Percentiles rank a stretch among this genome's conserved stretches.
These are phyloP conservation scores for Falciphora oryzae DNA, from an alignment of 2,329 filamentous ascomycete genomes.

Conservation along the genomic window DNA sequence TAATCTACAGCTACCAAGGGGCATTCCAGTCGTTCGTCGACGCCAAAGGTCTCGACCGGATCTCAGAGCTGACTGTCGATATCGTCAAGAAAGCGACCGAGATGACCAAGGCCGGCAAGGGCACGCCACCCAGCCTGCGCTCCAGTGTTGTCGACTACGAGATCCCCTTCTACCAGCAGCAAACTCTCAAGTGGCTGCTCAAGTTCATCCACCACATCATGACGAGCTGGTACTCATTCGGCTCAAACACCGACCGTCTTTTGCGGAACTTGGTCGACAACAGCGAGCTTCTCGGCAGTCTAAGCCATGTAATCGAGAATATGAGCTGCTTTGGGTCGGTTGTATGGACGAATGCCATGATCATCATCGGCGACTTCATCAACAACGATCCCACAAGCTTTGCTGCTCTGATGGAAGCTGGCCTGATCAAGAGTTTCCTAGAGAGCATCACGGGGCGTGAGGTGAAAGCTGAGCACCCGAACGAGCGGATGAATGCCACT, in stretches of 20 bases:
- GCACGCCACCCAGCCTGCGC: conserved; percentile 62
- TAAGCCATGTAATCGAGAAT: conserved; percentile 78
- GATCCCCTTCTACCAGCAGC: conserved; percentile 88
- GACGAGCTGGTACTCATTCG: conserved; percentile 61
- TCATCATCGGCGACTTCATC: conserved; percentile 90
- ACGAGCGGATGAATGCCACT: conserved; percentile 13
- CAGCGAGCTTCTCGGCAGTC: conserved; percentile 70
- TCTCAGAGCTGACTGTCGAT: conserved; percentile 78
- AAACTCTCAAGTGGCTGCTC: conserved; percentile 87
- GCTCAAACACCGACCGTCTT: conserved; percentile 82
- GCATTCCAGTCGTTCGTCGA: conserved; percentile 79
- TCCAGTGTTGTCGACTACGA: conserved; percentile 87
- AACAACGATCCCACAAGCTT: conserved; percentile 99
- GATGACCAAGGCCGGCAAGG: conserved; percentile 60
- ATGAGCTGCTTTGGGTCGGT: conserved; percentile 78
- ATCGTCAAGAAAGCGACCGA: conserved; percentile 67
- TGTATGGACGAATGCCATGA: conserved; percentile 92
- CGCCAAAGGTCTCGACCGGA: conserved; percentile 79
- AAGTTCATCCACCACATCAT: conserved; percentile 97
- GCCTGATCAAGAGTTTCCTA: conserved; percentile 79
- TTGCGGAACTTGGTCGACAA: conserved; percentile 93
- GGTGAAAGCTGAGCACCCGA: conserved; percentile 32
- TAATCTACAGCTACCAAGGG: conserved; percentile 79
- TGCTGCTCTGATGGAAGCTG: conserved; percentile 89
- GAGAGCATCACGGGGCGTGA: conserved; percentile 65